These are phyloP conservation scores for Penicillium sp. DNA, from an alignment of 2,329 filamentous ascomycete genomes.

Conservation along the genomic window DNA sequence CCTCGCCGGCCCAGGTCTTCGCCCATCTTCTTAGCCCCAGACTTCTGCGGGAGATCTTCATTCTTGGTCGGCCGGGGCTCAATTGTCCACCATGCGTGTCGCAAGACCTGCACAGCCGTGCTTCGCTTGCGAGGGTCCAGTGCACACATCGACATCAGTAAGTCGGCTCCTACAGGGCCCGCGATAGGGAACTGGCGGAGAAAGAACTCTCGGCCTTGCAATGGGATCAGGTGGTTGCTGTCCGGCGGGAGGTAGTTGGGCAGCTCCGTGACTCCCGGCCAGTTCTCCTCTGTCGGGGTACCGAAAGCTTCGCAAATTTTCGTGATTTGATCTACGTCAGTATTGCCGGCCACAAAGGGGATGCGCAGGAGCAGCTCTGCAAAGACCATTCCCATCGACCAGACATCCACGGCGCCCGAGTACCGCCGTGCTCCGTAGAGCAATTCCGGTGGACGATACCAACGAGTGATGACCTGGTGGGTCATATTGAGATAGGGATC, in stretches of 20 bases:
- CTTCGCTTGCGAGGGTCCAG: conserved; percentile 85
- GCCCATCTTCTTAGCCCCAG: conserved; percentile 70
- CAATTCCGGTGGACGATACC: conserved; percentile 93
- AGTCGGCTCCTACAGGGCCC: conserved; percentile 78
- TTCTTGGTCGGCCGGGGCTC: conserved; percentile 81
- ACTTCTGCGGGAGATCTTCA: conserved; percentile 76
- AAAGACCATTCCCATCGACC: conserved; percentile 90
- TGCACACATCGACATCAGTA: conserved; percentile 79
- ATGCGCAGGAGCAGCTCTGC: conserved; percentile 82
- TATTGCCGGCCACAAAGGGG: conserved; percentile 79
- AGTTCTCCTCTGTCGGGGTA: conserved; percentile 89
- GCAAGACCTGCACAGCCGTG: conserved; percentile 72
- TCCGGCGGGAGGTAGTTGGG: conserved; percentile 74
- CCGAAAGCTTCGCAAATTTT: conserved; percentile 83
- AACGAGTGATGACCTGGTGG: conserved; percentile 89
- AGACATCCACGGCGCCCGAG: conserved; percentile 85
- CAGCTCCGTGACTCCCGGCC: conserved; percentile 84
- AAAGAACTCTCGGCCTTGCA: conserved; percentile 69
- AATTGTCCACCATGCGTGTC: conserved; percentile 81
- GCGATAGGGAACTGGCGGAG: conserved; percentile 74
- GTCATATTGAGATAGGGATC: conserved; percentile 91
- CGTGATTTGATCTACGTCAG: conserved; percentile 80
- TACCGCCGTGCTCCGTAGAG: conserved; percentile 90
- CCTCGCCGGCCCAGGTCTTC: conserved; percentile 77
- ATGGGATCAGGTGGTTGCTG: conserved; percentile 54